Percentiles rank a stretch among this genome's conserved stretches.
phyloP scores from a whole-genome alignment of 306 rosid species.

The Rosa persica region DNA sequence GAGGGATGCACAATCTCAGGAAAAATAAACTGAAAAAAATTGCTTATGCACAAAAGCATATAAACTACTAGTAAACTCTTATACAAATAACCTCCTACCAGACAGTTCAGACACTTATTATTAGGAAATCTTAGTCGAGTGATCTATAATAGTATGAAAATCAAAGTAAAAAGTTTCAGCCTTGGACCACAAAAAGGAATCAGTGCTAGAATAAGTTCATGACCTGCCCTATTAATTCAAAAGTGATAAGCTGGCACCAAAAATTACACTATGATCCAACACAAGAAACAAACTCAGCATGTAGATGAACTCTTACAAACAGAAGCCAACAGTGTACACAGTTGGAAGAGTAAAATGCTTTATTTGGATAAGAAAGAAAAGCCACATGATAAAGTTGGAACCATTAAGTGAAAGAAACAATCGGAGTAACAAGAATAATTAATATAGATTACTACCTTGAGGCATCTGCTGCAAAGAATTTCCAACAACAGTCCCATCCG shows the following conservation, averaged over 20 bases:
- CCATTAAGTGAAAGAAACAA: constrained; percentile 7
- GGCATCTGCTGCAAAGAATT: constrained; percentile 30
- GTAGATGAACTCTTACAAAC: background rate
- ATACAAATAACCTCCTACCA: background rate
- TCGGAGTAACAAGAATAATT: constrained; percentile 2
- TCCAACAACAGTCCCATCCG: constrained; percentile 64
- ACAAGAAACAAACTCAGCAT: background rate
- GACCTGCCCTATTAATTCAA: background rate
- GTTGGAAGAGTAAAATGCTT: background rate
- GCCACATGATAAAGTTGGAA: background rate
- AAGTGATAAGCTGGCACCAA: background rate
- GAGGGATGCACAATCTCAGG: background rate
- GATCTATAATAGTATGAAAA: background rate
- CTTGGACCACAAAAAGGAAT: background rate
- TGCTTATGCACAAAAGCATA: too few relatives aligned
- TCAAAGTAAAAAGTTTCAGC: background rate
- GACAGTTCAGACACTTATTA: background rate
- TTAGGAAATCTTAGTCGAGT: background rate
- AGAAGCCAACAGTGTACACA: background rate
- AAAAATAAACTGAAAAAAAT: background rate
- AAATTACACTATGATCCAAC: background rate
- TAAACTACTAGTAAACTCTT: too few relatives aligned
- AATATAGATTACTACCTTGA: constrained; percentile 45
- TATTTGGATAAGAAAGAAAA: background rate
- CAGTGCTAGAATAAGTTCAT: background rate